Evolutionary conservation across 768 basidiomycete species (phyloP).

Genomic region (Serendipita sp.): DNA sequence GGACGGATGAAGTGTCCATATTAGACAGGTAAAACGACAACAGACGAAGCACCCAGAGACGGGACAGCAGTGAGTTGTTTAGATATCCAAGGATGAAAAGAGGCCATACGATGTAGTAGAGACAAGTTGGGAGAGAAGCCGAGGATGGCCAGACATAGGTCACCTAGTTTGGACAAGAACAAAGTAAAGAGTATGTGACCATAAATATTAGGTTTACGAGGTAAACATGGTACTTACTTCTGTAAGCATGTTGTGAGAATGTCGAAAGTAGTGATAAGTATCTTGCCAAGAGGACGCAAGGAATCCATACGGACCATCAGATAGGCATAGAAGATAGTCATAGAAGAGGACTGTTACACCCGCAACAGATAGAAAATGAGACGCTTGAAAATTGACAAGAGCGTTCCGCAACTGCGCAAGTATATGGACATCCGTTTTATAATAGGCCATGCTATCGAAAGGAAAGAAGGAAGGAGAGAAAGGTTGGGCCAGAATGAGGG

Average conservation of each 20-base stretch:
- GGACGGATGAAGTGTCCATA: too few species aligned
- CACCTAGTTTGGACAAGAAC: background rate
- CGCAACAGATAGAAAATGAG: background rate
- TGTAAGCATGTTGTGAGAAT: background rate
- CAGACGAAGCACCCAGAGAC: too few species aligned
- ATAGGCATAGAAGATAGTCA: background rate
- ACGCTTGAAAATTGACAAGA: background rate
- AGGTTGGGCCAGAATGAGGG: too few species aligned
- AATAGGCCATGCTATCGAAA: too few species aligned
- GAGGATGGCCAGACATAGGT: background rate
- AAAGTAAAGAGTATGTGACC: too few species aligned
- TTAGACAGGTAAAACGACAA: too few species aligned
- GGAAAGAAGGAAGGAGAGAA: too few species aligned
- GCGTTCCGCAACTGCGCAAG: too few species aligned
- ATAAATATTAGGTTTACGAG: too few species aligned
- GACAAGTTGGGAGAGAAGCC: background rate
- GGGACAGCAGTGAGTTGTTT: too few species aligned
- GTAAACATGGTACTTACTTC: background rate
- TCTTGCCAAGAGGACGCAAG: background rate
- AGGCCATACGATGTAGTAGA: background rate
- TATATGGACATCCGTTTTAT: too few species aligned
- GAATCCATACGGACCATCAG: background rate
- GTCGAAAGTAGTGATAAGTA: background rate
- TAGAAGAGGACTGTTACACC: background rate
- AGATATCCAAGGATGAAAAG: background rate